A percentile compares a stretch with the other conserved stretches of the same genome.
phyloP scores from a whole-genome alignment of 2,329 filamentous ascomycete species.

The Cordyceps militaris region DNA sequence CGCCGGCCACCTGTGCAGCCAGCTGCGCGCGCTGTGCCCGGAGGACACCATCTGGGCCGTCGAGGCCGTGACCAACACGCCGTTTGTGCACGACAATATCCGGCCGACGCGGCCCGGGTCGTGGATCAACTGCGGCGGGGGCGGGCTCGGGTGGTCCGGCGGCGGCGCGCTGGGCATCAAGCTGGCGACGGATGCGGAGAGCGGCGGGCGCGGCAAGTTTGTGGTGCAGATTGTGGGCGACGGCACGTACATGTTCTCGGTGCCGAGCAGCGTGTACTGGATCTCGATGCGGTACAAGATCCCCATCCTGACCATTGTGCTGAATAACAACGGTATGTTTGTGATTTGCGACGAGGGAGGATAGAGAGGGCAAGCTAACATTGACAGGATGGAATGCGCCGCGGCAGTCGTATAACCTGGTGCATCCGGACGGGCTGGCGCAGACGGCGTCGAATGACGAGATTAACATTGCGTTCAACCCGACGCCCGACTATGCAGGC shows the following conservation, averaged over 20 bases:
- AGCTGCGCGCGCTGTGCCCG: constrained; percentile 27
- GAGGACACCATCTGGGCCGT: constrained; percentile 63
- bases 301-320: constrained; percentile 46
- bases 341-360: not conserved
- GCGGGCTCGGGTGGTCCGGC: constrained; percentile 74
- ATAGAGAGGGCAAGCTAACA: constrained; percentile 11
- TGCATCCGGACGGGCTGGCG: constrained; percentile 50
- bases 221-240: constrained; percentile 52
- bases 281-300: constrained; percentile 47
- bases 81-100: constrained; percentile 63
- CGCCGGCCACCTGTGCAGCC: constrained; percentile 33
- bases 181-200: constrained; percentile 47
- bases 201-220: constrained; percentile 40
- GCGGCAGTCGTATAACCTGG: constrained; percentile 46
- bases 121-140: constrained; percentile 77
- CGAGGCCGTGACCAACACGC: constrained; percentile 69
- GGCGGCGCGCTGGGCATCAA: constrained; percentile 72
- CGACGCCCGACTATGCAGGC: constrained; percentile 50
- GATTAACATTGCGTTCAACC: constrained; percentile 54
- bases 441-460: constrained; percentile 52
- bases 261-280: constrained; percentile 50
- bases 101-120: constrained; percentile 60
- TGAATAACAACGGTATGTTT: constrained; percentile 47
- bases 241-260: constrained; percentile 49
- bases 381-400: constrained; percentile 47